Evolutionary conservation across 1,284 basidiomycete genomes (phyloP), one percentile per base, ranked within the genome.

Genomic region (Volvariella volvacea): DNA sequence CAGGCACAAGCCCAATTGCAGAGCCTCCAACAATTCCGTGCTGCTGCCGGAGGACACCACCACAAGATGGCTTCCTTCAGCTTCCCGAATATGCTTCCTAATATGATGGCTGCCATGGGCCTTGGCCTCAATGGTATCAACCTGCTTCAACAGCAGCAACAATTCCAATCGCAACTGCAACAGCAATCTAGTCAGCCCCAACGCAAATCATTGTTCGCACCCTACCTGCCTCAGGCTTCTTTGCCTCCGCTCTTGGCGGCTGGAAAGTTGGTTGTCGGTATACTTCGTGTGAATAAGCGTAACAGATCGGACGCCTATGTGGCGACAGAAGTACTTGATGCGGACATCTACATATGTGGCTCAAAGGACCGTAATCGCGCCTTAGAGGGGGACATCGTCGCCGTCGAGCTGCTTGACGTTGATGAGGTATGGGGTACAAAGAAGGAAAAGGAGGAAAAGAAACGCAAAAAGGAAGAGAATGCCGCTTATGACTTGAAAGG

Each of bases 361-460:
- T 98, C 94, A 41, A 98, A 98, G 63, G 96, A 99, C 65, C 88
- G 96, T 55, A 99, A 99, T 64, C 87, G 96, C 55, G 96, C 96
- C 25, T 76, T 99, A 34, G 96, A 99, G 63, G 96, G 96, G 32
- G 96, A 99, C 62, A 93, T 99, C 47, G 96, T 99, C 47, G 96
- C 96, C 20, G 92, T 99, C 31, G 96, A 99, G 65, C 79, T 99
- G 37, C 78, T 99, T 48, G 95, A 99, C 54, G 95, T 95, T 19
- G 92, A 96, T 58, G 93, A 96, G 66, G 95, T 99, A 6, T 98
- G 96, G 96, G 85, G 87, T 16, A 96, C 94, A 12, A 99, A 99
- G 76, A 98, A 98, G 71, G 96, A 99, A 71, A 99, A 99, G 71
- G 95, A 99, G 64, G 96, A 99, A 73, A 99, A 99, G 82, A 97